These are phyloP conservation scores for Alternaria sp. DNA, from an alignment of 2,329 filamentous ascomycete species.

Conservation along the genomic window DNA sequence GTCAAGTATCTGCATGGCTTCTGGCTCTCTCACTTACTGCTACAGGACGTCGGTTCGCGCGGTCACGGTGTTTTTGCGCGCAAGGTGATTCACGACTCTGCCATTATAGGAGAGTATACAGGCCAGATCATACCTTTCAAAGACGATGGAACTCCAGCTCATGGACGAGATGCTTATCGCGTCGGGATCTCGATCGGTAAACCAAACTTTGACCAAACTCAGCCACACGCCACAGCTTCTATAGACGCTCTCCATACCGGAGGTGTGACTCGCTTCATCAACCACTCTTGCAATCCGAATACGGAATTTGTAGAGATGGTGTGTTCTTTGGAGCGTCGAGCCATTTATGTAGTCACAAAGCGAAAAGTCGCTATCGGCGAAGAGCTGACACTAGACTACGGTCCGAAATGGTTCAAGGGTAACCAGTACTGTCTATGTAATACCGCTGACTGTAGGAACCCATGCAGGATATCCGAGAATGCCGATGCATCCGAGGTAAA, in stretches of 20 bases:
- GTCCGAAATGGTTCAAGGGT: neutral
- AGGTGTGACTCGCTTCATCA: conserved; percentile 11
- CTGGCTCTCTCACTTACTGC: neutral
- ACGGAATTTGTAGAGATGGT: neutral
- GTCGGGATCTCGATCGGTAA: neutral
- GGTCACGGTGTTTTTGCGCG: neutral
- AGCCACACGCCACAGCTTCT: neutral
- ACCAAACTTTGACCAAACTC: neutral
- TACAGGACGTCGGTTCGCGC: neutral
- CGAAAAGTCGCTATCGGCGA: neutral
- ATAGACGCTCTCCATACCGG: conserved; percentile 6
- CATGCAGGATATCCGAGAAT: neutral
- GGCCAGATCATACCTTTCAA: neutral
- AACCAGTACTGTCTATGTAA: conserved; percentile 1
- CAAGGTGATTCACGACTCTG: neutral
- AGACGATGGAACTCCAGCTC: neutral
- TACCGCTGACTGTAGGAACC: neutral
- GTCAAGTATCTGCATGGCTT: neutral
- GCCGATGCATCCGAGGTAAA: neutral
- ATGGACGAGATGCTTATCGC: neutral
- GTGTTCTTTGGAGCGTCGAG: neutral
- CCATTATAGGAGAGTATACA: neutral
- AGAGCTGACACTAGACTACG: conserved; percentile 19
- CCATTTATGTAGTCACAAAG: neutral
- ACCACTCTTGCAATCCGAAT: conserved; percentile 15